Conservation (phyloP, 208 protist species). For the Endotrypanum monterogeii region DNA sequence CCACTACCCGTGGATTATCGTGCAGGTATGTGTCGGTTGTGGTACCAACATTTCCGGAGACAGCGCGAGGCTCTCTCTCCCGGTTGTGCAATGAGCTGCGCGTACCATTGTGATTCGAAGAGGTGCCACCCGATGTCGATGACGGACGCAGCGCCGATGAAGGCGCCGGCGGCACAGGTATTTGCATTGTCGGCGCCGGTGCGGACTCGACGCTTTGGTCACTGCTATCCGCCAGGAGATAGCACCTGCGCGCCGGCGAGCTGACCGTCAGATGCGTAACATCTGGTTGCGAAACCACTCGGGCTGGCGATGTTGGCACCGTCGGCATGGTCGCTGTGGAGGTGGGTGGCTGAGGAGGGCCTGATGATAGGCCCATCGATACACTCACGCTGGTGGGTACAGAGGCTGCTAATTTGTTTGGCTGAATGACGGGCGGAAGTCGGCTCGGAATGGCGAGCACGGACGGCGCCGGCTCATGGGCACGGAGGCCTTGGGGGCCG, state of each 20-base stretch:
- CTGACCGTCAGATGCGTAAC: constrained; percentile 8
- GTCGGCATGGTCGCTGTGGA: constrained; percentile 10
- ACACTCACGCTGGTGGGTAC: not conserved
- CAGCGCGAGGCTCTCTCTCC: not conserved
- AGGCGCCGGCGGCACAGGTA: not conserved
- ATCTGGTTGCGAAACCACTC: constrained; percentile 21
- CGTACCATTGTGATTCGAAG: not conserved
- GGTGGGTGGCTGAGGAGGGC: not conserved
- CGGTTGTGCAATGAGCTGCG: not conserved
- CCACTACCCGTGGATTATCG: constrained; percentile 30
- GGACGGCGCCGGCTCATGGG: not conserved
- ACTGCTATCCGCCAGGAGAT: constrained; percentile 17
- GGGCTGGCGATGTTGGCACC: constrained; percentile 21
- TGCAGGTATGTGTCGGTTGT: constrained; percentile 13
- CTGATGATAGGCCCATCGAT: not conserved
- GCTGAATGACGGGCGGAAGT: constrained; percentile 19
- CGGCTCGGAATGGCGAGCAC: constrained; percentile 9
- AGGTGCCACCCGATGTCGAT: not conserved
- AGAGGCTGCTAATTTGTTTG: constrained; percentile 17
- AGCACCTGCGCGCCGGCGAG: constrained; percentile 24
- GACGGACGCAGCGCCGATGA: constrained; percentile 3
- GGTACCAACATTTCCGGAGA: constrained; percentile 7
- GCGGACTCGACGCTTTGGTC: not conserved
- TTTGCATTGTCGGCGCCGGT: not conserved
- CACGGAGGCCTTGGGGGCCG: not conserved